These are phyloP conservation scores for Glebionis coronaria DNA, from an alignment of 129 eudicot species.

Conservation along the genomic window DNA sequence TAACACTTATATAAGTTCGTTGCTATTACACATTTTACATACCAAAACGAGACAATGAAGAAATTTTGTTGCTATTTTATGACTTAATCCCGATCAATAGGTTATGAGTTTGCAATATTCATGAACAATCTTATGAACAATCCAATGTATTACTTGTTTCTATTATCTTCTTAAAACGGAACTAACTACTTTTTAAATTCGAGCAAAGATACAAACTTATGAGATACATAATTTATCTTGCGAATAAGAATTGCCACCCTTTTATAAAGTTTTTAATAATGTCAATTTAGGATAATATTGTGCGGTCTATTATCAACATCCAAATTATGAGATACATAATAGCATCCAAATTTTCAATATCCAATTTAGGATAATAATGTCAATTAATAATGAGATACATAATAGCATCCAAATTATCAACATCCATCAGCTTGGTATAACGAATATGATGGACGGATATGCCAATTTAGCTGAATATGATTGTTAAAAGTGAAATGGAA, in stretches of 20 bases:
- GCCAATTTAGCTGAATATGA: neutral
- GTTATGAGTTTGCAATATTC: slow-evolving; percentile 13
- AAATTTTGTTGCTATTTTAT: no score
- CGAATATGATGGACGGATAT: neutral
- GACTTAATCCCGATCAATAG: no score
- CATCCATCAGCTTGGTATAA: neutral
- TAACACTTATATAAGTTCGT: no score
- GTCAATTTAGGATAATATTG: no score
- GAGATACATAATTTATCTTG: neutral
- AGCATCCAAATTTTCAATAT: no score
- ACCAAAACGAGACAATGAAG: no score
- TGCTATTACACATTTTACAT: no score
- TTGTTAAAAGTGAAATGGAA: neutral
- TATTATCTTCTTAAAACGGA: neutral
- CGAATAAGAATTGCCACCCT: neutral
- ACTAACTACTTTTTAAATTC: neutral
- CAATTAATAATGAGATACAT: no score
- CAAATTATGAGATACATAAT: no score
- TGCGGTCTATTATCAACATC: no score
- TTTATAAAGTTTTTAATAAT: neutral
- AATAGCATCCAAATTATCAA: no score
- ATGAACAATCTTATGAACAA: neutral
- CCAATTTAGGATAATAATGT: no score
- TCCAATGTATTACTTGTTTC: neutral
- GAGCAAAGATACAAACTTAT: neutral